Conservation (phyloP, 768 basidiomycete genomes). For the Stropharia rugosoannulata region DNA sequence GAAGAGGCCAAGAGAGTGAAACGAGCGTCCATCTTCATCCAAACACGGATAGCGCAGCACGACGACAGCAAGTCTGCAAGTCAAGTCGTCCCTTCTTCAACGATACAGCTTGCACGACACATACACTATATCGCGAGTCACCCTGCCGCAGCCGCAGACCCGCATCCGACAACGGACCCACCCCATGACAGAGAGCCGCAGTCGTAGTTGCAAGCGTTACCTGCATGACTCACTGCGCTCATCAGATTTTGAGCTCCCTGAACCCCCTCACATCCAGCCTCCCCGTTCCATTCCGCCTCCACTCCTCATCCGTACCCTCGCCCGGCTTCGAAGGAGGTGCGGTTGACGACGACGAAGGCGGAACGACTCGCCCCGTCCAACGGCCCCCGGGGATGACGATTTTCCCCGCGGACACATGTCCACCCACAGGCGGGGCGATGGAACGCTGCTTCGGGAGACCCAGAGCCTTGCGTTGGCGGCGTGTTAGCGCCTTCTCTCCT, state of each 20-base stretch:
- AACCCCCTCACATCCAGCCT: constrained; percentile 20
- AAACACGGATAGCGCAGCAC: too few species aligned
- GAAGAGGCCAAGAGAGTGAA: too few species aligned
- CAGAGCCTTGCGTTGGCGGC: constrained; percentile 66
- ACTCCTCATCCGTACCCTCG: constrained; percentile 29
- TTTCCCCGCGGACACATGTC: constrained; percentile 46
- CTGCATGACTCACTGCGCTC: too few species aligned
- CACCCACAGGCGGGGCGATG: constrained; percentile 9
- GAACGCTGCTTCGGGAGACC: constrained; percentile 58
- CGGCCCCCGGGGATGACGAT: constrained; percentile 69
- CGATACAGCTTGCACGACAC: too few species aligned
- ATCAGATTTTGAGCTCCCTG: constrained; percentile 10
- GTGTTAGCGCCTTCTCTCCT: constrained; percentile 47
- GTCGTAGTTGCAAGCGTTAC: not conserved
- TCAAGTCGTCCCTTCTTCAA: too few species aligned
- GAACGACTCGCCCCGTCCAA: constrained; percentile 24
- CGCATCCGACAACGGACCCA: too few species aligned
- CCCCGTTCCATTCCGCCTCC: constrained; percentile 29
- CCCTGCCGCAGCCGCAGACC: too few species aligned
- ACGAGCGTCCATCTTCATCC: too few species aligned
- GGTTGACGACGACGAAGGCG: constrained; percentile 5
- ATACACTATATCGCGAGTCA: too few species aligned
- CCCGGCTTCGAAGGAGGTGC: constrained; percentile 18
- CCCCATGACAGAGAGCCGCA: too few species aligned
- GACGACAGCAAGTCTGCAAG: too few species aligned